Evolutionary conservation across 1,284 basidiomycete species (phyloP), one percentile per base, ranked within the genome.

Genomic region (Pascua guehoae): DNA sequence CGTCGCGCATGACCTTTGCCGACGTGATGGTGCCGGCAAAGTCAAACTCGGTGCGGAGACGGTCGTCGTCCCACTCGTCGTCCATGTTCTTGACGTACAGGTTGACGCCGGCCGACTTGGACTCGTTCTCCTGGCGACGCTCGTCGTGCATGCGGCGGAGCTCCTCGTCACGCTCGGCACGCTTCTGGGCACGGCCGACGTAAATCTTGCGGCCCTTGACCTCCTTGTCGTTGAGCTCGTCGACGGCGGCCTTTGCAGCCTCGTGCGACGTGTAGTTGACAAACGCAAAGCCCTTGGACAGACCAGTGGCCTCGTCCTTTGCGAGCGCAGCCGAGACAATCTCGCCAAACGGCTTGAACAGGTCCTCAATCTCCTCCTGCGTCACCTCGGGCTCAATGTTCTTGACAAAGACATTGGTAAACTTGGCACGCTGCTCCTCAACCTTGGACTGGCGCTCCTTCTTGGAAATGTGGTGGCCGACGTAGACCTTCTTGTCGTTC

Each of bases 401-500:
- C 86, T 99, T 99, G 82, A 96, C 82, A 79, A 96, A 99, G 66
- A 99, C 84, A 81, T 98, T 99, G 75, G 96, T 98, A 82, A 91
- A 98, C 72, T 93, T 89, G 49, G 93, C 83, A 76, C 89, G 91
- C 84, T 91, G 89, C 81, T 98, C 95, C 76, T 98, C 96, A 63
- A 98, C 84, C 82, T 98, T 98, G 74, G 93, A 92, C 81, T 95
- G 90, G 67, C 93, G 88, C 80, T 97, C 93, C 86, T 96, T 97
- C 83, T 91, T 91, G 61, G 93, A 93, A 75, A 98, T 89, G 81
- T 98, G 95, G 76, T 94, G 86, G 58, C 95, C 96, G 69, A 99
- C 96, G 73, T 88, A 99, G 70, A 99, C 96, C 82, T 97, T 95
- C 81, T 94, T 95, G 81, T 98, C 96, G 80, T 98, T 98, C 74